These are phyloP conservation scores for Neurospora sp. DNA, from an alignment of 495 filamentous ascomycete species.

Conservation along the genomic window DNA sequence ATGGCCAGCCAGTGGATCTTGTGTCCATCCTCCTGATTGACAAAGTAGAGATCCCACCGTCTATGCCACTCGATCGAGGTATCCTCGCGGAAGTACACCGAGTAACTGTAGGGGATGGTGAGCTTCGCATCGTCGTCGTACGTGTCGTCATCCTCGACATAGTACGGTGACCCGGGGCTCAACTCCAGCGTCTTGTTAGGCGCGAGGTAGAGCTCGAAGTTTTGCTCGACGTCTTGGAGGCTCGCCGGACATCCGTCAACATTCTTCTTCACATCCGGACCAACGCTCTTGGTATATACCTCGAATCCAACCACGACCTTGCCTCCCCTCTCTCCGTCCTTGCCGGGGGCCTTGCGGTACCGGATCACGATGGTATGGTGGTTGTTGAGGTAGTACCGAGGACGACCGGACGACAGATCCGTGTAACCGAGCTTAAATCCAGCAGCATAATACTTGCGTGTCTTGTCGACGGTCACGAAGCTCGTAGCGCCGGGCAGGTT, in stretches of 20 bases:
- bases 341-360: constrained; percentile 64
- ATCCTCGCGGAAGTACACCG: constrained; percentile 86
- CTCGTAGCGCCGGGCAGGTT: constrained; percentile 89
- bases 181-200: constrained; percentile 45
- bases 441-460: constrained; percentile 82
- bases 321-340: constrained; percentile 55
- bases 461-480: constrained; percentile 85
- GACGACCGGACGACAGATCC: constrained; percentile 53
- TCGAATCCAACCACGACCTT: constrained; percentile 90
- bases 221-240: constrained; percentile 49
- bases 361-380: constrained; percentile 84
- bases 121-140: constrained; percentile 58
- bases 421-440: constrained; percentile 90
- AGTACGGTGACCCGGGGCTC: constrained; percentile 50
- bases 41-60: constrained; percentile 90
- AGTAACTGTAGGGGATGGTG: constrained; percentile 82
- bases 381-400: constrained; percentile 79
- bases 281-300: constrained; percentile 82
- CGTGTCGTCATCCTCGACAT: constrained; percentile 38
- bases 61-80: constrained; percentile 72
- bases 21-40: constrained; percentile 76
- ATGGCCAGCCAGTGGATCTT: constrained; percentile 91
- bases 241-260: constrained; percentile 57
- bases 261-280: constrained; percentile 43
- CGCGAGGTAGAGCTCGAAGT: constrained; percentile 58